Evolutionary conservation across 1,284 basidiomycete genomes (phyloP).

Genomic region (Gymnopus androsaceus): DNA sequence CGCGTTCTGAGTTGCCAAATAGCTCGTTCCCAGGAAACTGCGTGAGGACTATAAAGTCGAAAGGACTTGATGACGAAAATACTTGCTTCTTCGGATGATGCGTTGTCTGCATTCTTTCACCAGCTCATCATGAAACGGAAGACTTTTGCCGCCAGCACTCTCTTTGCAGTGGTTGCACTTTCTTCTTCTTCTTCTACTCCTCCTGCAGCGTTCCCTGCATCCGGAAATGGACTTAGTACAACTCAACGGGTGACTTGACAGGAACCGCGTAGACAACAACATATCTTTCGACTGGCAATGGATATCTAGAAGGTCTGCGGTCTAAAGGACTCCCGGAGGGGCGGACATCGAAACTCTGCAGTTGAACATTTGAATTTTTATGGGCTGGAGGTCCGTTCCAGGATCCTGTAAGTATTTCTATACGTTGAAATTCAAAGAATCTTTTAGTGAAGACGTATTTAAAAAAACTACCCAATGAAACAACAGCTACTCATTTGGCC

Average conservation of each 20-base stretch:
- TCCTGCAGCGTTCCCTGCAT: conserved; percentile 62
- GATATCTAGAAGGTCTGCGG: conserved; percentile 63
- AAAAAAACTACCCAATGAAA: conserved; percentile 55
- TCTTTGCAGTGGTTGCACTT: not conserved
- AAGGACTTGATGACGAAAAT: conserved; percentile 2
- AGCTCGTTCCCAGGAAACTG: not conserved
- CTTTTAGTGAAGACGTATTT: conserved; percentile 56
- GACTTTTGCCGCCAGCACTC: not conserved
- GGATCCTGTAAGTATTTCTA: conserved; percentile 44
- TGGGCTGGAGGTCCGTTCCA: conserved; percentile 77
- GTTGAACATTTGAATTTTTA: conserved; percentile 72
- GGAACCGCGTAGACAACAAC: conserved; percentile 64
- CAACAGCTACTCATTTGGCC: conserved; percentile 42
- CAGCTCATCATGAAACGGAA: conserved; percentile 9
- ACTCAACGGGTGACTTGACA: conserved; percentile 45
- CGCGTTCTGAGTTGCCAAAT: no score
- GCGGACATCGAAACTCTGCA: conserved; percentile 60
- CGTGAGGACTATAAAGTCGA: not conserved
- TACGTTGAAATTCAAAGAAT: not conserved
- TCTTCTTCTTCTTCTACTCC: conserved; percentile 27
- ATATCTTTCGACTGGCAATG: conserved; percentile 72
- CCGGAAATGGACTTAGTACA: conserved; percentile 80
- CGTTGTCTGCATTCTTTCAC: not conserved
- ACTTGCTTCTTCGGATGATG: no score
- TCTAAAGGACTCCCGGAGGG: conserved; percentile 59